phyloP scores from a whole-genome alignment of 2,329 filamentous ascomycete genomes.

The Aureobasidium sp. region DNA sequence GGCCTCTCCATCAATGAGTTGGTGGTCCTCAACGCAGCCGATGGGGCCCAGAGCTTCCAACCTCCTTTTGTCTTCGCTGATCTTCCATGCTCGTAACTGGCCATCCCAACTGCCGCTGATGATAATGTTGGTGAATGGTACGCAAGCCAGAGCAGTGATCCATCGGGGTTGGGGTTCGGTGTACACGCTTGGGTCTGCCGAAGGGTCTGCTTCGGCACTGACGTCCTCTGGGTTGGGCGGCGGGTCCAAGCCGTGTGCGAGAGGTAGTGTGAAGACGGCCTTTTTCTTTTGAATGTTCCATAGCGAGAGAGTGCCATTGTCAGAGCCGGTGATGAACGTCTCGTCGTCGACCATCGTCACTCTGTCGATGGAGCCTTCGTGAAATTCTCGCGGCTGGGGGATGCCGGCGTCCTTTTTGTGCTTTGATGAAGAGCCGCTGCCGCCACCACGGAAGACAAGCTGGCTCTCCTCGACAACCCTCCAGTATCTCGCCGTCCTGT shows the following conservation, averaged over 20 bases:
- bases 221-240: conserved; percentile 59
- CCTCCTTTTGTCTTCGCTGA: conserved; percentile 74
- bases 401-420: conserved; percentile 38
- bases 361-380: conserved; percentile 83
- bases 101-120: conserved; percentile 95
- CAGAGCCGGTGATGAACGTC: conserved; percentile 86
- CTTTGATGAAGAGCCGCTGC: conserved; percentile 38
- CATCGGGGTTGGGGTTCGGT: conserved; percentile 58
- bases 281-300: conserved; percentile 96
- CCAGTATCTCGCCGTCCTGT: conserved; percentile 88
- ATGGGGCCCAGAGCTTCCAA: conserved; percentile 67
- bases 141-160: conserved; percentile 79
- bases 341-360: conserved; percentile 83
- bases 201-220: conserved; percentile 62
- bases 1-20: conserved; percentile 20
- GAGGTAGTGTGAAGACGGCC: conserved; percentile 68
- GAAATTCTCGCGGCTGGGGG: conserved; percentile 41
- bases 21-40: conserved; percentile 36
- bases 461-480: conserved; percentile 95
- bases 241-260: conserved; percentile 80
- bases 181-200: conserved; percentile 41
- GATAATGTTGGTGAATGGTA: conserved; percentile 86
- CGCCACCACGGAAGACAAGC: conserved; percentile 86
- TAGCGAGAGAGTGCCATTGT: conserved; percentile 78
- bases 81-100: conserved; percentile 73